Evolutionary conservation across 2,329 filamentous ascomycete species (phyloP).

Genomic region (Ophiostoma pallidulum): DNA sequence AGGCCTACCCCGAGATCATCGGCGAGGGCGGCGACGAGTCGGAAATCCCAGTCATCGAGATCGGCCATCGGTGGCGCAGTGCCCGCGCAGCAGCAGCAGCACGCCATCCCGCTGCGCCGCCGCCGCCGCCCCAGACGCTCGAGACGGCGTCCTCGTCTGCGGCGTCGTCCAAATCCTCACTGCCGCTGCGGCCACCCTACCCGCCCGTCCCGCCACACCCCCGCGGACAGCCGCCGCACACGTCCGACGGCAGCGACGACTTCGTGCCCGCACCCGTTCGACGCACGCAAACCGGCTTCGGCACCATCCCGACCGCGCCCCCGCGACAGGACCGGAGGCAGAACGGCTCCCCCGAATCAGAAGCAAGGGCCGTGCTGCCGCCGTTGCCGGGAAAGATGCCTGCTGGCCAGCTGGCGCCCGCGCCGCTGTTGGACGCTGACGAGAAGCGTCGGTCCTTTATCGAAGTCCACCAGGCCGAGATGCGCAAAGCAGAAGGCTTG

Average conservation of each 20-base stretch:
- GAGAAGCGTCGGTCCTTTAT: conserved; percentile 50
- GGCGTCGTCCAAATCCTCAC: not conserved
- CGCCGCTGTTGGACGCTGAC: conserved; percentile 30
- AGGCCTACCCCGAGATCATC: conserved; percentile 68
- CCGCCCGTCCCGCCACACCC: conserved; percentile 20
- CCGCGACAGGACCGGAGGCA: conserved; percentile 12
- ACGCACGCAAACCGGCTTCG: conserved; percentile 49
- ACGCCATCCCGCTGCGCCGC: conserved; percentile 15
- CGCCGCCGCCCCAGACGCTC: not conserved
- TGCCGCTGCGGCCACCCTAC: conserved; percentile 18
- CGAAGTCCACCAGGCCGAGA: conserved; percentile 48
- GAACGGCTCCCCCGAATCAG: conserved; percentile 34
- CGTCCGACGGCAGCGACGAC: conserved; percentile 23
- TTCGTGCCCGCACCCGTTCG: conserved; percentile 46
- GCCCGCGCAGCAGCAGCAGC: conserved; percentile 18
- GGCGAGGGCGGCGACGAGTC: conserved; percentile 88
- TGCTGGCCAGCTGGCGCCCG: conserved; percentile 22
- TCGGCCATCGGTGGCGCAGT: conserved; percentile 49
- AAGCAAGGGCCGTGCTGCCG: conserved; percentile 33
- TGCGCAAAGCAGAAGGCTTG: conserved; percentile 50
- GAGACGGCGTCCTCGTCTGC: not conserved
- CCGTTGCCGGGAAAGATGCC: conserved; percentile 25
- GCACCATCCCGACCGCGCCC: conserved; percentile 23
- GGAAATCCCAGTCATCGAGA: conserved; percentile 59
- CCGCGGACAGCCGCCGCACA: conserved; percentile 30